phyloP scores from a whole-genome alignment of 2,329 filamentous ascomycete genomes.

The Massarina eburnea region DNA sequence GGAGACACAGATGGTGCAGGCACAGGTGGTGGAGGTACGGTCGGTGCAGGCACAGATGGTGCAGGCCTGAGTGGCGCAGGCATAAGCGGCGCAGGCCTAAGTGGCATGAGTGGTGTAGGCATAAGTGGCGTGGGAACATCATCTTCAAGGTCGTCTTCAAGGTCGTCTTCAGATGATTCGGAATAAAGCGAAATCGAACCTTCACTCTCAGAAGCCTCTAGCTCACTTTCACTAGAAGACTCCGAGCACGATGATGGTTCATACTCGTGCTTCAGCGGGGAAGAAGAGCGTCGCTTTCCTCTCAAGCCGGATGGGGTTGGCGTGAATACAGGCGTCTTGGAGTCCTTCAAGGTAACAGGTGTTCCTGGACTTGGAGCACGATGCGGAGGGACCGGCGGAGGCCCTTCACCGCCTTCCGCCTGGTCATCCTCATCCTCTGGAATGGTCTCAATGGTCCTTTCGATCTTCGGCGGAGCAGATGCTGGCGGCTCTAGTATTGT shows the following conservation, averaged over 20 bases:
- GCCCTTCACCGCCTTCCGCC: slow-evolving; percentile 23
- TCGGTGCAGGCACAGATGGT: too few species aligned
- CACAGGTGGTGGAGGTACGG: too few species aligned
- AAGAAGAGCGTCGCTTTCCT: slow-evolving; percentile 74
- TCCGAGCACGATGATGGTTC: slow-evolving; percentile 76
- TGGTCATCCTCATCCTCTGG: slow-evolving; percentile 18
- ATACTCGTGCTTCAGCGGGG: slow-evolving; percentile 95
- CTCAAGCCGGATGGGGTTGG: slow-evolving; percentile 48
- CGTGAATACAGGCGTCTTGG: slow-evolving; percentile 51
- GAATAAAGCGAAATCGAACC: slow-evolving; percentile 50
- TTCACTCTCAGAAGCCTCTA: slow-evolving; percentile 55
- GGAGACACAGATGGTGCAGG: too few species aligned
- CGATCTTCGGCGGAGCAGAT: slow-evolving; percentile 34
- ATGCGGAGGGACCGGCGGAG: slow-evolving; percentile 54
- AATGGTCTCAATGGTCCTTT: slow-evolving; percentile 17
- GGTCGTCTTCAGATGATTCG: slow-evolving; percentile 59
- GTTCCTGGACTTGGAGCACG: slow-evolving; percentile 55
- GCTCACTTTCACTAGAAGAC: slow-evolving; percentile 60
- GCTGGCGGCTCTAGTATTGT: slow-evolving; percentile 20
- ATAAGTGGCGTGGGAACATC: slow-evolving; percentile 43
- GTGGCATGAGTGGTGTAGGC: too few species aligned
- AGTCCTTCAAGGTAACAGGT: slow-evolving; percentile 48
- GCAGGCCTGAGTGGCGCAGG: too few species aligned
- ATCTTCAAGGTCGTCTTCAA: slow-evolving; percentile 48
- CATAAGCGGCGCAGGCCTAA: too few species aligned